Conservation (phyloP, 2,329 filamentous ascomycete species). For the Magnaporthiopsis rhizophila region DNA sequence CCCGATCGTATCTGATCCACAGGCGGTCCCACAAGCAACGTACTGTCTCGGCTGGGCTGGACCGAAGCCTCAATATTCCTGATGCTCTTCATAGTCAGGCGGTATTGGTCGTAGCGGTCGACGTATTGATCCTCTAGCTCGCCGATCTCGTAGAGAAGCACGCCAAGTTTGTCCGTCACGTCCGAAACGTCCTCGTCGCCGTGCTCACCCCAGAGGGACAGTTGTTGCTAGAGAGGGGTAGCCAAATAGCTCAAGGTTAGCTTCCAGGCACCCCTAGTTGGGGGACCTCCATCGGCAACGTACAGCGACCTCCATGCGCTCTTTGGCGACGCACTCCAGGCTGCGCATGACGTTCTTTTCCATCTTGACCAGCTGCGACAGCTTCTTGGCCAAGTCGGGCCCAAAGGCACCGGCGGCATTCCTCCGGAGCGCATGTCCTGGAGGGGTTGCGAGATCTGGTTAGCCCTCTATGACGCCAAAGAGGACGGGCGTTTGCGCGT, state of each 20-base stretch:
- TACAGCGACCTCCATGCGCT: slow-evolving; percentile 98
- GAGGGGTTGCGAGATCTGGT: slow-evolving; percentile 13
- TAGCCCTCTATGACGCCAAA: background rate
- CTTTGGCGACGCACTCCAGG: slow-evolving; percentile 86
- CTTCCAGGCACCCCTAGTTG: background rate
- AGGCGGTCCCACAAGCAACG: slow-evolving; percentile 27
- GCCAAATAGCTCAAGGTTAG: background rate
- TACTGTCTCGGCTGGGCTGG: slow-evolving; percentile 93
- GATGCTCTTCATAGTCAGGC: slow-evolving; percentile 98
- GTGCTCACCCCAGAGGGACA: slow-evolving; percentile 92
- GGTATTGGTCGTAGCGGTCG: slow-evolving; percentile 98
- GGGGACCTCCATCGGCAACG: slow-evolving; percentile 26
- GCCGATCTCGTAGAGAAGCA: slow-evolving; percentile 95
- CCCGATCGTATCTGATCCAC: background rate
- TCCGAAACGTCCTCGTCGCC: slow-evolving; percentile 98
- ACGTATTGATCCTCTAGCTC: slow-evolving; percentile 98
- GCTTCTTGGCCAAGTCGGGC: slow-evolving; percentile 92
- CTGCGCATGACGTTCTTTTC: slow-evolving; percentile 99
- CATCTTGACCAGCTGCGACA: slow-evolving; percentile 98
- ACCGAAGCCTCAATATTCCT: slow-evolving; percentile 98
- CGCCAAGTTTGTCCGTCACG: slow-evolving; percentile 96
- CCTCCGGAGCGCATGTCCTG: slow-evolving; percentile 61
- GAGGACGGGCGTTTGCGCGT: background rate
- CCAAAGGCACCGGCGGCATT: slow-evolving; percentile 70
- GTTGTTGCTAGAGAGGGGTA: slow-evolving; percentile 67